Base-by-base conservation (phyloP, 2,329 filamentous ascomycete genomes). In the Colletotrichum viniferum region DNA sequence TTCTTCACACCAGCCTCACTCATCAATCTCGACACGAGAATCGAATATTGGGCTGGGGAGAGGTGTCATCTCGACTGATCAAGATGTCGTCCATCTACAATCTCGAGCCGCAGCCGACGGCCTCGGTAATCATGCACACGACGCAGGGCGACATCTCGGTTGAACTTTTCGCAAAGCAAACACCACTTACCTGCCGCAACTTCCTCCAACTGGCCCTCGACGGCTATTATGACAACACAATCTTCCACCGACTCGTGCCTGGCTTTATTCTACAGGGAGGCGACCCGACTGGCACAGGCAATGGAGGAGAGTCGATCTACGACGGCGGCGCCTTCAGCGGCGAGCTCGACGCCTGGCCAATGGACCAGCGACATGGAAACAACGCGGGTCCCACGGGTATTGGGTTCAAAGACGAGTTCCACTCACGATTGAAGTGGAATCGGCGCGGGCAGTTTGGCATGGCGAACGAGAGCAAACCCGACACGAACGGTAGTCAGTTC, bases 121-220 rank as follows among this genome's bases (percentile, higher is more conserved):
- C 94, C 26, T 98, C 97, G 78, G 95, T 95, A 72, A 93, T 98
- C 78, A 89, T 99, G 56, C 94, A 97, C 84, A 99, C 97, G 12
- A 98, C 95, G 8, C 89, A 93, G 61, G 97, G 97, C 84, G 96
- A 98, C 81, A 90, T 99, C 73, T 93, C 94, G 48, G 91, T 99
- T 85, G 95, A 98, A 84, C 92, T 99, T 73, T 99, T 98, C 88
- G 96, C 96, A 21, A 97, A 97, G 82, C 97, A 99, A 85, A 94
- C 95, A 1, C 97, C 97, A 10, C 89, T 98, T 77, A 94, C 97
- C 30, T 96, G 94, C 82, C 95, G 96, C 79, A 98, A 98, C 87
- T 99, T 99, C 85, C 90, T 99, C 48, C 97, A 99, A 84, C 94
- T 96, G 81, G 97, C 95, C 82, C 91, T 98, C 79, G 96, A 99